Percentiles rank a stretch among this genome's conserved stretches.
Conservation (phyloP, 257 asterid genomes). For the Rehmannia glutinosa region DNA sequence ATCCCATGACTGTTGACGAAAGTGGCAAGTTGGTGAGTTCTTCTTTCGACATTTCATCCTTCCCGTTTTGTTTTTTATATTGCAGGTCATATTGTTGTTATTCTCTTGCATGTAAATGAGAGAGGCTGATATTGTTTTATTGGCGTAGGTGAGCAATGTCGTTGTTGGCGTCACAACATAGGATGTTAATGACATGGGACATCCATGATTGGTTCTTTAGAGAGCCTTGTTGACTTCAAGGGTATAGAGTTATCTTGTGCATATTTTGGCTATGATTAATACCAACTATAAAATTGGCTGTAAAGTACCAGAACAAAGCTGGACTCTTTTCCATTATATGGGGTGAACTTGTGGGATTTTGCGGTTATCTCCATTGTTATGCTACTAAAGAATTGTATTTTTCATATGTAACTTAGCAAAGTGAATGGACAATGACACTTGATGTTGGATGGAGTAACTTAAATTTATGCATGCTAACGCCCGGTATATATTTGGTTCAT, state of each 20-base stretch:
- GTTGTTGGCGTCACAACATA: constrained; percentile 81
- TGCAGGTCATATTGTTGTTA: background rate
- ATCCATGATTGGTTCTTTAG: background rate
- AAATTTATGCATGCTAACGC: too few relatives aligned
- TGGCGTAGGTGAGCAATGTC: constrained; percentile 71
- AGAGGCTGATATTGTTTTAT: constrained; percentile 6
- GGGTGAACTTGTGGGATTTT: constrained; percentile 1
- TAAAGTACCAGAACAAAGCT: constrained; percentile 21
- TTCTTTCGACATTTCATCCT: background rate
- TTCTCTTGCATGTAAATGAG: background rate
- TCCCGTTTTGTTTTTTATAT: background rate
- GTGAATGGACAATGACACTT: too few relatives aligned
- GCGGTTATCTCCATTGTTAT: background rate
- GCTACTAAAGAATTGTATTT: constrained; percentile 16
- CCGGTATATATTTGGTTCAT: too few relatives aligned
- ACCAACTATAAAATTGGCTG: background rate
- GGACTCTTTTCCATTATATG: constrained; percentile 1
- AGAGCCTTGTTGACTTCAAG: constrained; percentile 21
- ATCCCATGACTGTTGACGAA: constrained; percentile 85
- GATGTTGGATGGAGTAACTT: too few relatives aligned
- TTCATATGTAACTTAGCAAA: too few relatives aligned
- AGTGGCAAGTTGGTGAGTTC: constrained; percentile 81
- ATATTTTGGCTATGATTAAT: constrained; percentile 24
- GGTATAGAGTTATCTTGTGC: constrained; percentile 36
- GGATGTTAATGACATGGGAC: background rate